These are phyloP conservation scores for Candida sanyiensis DNA, from an alignment of 805 yeast species.

Conservation along the genomic window DNA sequence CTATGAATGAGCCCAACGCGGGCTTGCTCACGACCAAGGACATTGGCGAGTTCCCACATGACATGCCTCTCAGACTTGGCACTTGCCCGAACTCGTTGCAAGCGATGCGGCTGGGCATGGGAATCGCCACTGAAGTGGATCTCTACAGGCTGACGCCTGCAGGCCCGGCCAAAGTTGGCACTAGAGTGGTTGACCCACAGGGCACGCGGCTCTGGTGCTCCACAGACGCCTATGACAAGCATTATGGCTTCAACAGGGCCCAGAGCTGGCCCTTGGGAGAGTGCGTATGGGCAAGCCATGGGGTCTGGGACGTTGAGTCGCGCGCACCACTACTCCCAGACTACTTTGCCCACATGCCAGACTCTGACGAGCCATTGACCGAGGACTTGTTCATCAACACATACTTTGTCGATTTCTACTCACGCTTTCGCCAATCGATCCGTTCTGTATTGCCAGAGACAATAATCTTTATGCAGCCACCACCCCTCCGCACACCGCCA, in stretches of 20 bases:
- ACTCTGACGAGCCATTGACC: slow-evolving; percentile 36
- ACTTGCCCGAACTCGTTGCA: slow-evolving; percentile 81
- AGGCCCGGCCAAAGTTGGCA: slow-evolving; percentile 69
- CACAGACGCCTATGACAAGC: slow-evolving; percentile 47
- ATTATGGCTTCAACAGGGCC: slow-evolving; percentile 67
- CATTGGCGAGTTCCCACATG: slow-evolving; percentile 47
- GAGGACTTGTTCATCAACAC: slow-evolving; percentile 55
- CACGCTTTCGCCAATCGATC: slow-evolving; percentile 41
- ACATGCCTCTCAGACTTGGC: slow-evolving; percentile 66
- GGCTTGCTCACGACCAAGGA: slow-evolving; percentile 67
- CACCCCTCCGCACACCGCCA: slow-evolving; percentile 78
- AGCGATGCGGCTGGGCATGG: slow-evolving; percentile 72
- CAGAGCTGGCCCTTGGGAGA: slow-evolving; percentile 62
- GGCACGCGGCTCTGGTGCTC: slow-evolving; percentile 68
- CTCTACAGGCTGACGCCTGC: slow-evolving; percentile 62
- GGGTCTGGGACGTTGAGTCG: slow-evolving; percentile 58
- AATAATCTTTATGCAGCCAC: slow-evolving; percentile 70
- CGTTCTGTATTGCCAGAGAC: slow-evolving; percentile 40
- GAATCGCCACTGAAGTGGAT: slow-evolving; percentile 62
- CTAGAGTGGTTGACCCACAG: slow-evolving; percentile 53
- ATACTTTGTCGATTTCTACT: slow-evolving; percentile 60
- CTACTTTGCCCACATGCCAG: slow-evolving; percentile 43
- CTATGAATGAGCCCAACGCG: slow-evolving; percentile 77
- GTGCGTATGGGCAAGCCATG: slow-evolving; percentile 78
- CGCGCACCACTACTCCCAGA: slow-evolving; percentile 38